A percentile compares a stretch with the other conserved stretches of the same genome.
Conservation (phyloP, 2,329 filamentous ascomycete species). For the Nigrospora osmanthi region DNA sequence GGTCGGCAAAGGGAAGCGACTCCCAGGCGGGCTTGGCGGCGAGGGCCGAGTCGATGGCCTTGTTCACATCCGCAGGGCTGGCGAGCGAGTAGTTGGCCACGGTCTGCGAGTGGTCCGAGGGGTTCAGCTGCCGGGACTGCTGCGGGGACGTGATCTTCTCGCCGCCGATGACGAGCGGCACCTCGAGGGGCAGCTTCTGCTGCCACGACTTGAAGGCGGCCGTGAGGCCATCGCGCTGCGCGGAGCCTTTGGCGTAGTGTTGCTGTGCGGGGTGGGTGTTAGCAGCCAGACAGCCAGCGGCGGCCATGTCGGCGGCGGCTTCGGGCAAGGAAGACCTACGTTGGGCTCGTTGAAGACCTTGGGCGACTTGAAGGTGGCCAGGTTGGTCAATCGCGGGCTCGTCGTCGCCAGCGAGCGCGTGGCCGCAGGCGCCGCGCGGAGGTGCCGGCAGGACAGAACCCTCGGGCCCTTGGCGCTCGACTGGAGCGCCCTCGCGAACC, state of each 20-base stretch:
- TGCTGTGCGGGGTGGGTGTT: conserved; percentile 46
- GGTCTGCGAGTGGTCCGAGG: conserved; percentile 66
- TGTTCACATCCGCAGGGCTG: conserved; percentile 64
- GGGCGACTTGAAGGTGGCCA: conserved; percentile 84
- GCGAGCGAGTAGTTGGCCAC: conserved; percentile 84
- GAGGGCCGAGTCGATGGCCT: conserved; percentile 77
- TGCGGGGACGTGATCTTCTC: conserved; percentile 65
- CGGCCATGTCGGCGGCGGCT: not conserved
- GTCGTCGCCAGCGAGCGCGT: conserved; percentile 17
- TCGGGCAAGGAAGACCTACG: conserved; percentile 43
- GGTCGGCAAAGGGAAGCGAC: conserved; percentile 76
- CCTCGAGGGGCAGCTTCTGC: conserved; percentile 61
- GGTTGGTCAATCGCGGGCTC: conserved; percentile 37
- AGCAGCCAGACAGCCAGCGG: not conserved
- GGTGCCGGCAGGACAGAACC: conserved; percentile 4
- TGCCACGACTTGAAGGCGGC: conserved; percentile 65
- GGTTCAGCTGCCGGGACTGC: conserved; percentile 68
- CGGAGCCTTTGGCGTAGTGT: conserved; percentile 78
- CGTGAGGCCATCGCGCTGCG: conserved; percentile 68
- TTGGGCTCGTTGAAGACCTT: conserved; percentile 92
- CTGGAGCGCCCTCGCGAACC: conserved; percentile 13
- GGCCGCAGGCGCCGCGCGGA: conserved; percentile 6
- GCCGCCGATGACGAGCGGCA: conserved; percentile 78
- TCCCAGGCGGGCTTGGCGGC: conserved; percentile 86
- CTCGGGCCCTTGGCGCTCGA: not conserved